Conservation (phyloP, 2,329 filamentous ascomycete species). For the Pestalotiopsis fici region DNA sequence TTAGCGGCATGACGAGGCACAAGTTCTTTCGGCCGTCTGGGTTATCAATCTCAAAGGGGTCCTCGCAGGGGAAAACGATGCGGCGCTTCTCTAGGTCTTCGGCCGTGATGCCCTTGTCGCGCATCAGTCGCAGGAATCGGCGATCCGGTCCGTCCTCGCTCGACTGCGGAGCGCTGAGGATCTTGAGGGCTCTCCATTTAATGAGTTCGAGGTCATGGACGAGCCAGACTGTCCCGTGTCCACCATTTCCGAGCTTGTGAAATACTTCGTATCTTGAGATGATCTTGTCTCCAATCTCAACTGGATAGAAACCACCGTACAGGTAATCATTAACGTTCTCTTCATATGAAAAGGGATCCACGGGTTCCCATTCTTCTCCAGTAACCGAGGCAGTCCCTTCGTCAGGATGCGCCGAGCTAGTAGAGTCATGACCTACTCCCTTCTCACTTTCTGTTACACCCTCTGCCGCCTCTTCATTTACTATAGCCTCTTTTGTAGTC, state of each 20-base stretch:
- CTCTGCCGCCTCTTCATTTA: no score
- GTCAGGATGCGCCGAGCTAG: not conserved
- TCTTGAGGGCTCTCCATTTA: conserved; percentile 7
- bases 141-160: not conserved
- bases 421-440: no score
- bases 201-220: not conserved
- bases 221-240: conserved; percentile 10
- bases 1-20: conserved; percentile 2
- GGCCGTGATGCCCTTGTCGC: not conserved
- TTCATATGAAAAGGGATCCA: not conserved
- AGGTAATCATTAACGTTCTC: not conserved
- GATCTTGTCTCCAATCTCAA: conserved; percentile 5
- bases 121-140: not conserved
- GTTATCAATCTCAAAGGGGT: not conserved
- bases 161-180: not conserved
- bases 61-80: not conserved
- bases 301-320: conserved; percentile 5
- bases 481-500: no score
- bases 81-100: not conserved
- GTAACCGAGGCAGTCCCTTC: not conserved
- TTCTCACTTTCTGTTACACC: no score
- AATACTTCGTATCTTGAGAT: conserved; percentile 5
- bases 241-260: conserved; percentile 5
- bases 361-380: not conserved
- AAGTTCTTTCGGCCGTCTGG: not conserved